Percentiles rank a stretch among this genome's conserved stretches.
These are phyloP conservation scores for Pyrus hybrid DNA, from an alignment of 331 rosid genomes.

Conservation along the genomic window DNA sequence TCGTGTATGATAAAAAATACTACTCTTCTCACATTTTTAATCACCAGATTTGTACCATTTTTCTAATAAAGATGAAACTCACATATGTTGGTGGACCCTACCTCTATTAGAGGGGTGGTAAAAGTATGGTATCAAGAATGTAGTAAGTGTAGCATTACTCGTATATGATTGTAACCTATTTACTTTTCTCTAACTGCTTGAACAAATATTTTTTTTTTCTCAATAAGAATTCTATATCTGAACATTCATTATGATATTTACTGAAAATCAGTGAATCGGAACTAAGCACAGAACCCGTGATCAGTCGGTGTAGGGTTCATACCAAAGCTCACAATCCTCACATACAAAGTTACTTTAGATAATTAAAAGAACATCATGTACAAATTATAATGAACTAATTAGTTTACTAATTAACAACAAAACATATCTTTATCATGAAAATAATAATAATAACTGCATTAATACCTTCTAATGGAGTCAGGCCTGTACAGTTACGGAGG, in stretches of 20 bases:
- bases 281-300: neutral
- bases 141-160: no score
- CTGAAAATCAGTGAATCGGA: neutral
- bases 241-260: neutral
- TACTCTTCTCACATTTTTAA: no score
- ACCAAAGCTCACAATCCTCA: conserved; percentile 7
- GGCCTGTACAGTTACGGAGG: conserved; percentile 90
- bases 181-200: no score
- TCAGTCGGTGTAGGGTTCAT: neutral
- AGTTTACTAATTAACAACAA: conserved; percentile 5
- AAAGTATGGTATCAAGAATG: no score
- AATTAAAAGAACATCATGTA: conserved; percentile 27
- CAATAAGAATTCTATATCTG: neutral
- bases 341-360: conserved; percentile 22
- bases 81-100: no score
- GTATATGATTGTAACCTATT: no score
- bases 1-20: neutral
- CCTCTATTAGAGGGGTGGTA: no score
- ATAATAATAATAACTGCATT: conserved; percentile 4
- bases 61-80: no score
- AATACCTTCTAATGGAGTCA: conserved; percentile 35
- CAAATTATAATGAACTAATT: conserved; percentile 16
- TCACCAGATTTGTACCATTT: no score
- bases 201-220: neutral
- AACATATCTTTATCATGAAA: neutral